Conservation (phyloP, 495 filamentous ascomycete genomes). For the Podospora bellae-mahoneyi region DNA sequence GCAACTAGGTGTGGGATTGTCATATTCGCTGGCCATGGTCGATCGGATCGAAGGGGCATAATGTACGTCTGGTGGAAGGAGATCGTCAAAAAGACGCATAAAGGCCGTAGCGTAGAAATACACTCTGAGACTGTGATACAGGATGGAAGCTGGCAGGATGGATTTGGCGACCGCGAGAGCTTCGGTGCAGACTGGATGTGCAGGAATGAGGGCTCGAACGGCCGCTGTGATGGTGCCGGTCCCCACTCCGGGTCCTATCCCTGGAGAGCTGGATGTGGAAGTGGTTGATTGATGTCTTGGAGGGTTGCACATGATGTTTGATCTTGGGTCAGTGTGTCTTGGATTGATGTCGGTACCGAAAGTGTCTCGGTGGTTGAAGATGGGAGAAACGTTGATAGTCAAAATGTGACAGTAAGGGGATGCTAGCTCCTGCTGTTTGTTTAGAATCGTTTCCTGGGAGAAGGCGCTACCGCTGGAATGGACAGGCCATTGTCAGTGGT, state of each 20-base stretch:
- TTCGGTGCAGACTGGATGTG: slow-evolving; percentile 29
- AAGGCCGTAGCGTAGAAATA: slow-evolving; percentile 40
- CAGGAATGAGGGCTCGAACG: slow-evolving; percentile 26
- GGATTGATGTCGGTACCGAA: too few species aligned
- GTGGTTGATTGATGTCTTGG: not conserved
- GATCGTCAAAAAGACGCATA: slow-evolving; percentile 17
- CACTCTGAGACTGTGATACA: slow-evolving; percentile 48
- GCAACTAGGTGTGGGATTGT: slow-evolving; percentile 11
- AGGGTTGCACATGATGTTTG: slow-evolving; percentile 12
- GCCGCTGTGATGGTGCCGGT: slow-evolving; percentile 29
- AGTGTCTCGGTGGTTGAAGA: not conserved
- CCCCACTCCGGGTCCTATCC: not conserved
- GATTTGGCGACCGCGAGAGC: slow-evolving; percentile 31
- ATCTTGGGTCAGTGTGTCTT: not conserved
- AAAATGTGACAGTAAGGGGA: not conserved
- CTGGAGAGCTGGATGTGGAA: not conserved
- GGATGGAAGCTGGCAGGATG: slow-evolving; percentile 38
- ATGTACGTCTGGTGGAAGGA: not conserved
- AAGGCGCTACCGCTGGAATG: not conserved
- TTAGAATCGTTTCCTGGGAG: not conserved
- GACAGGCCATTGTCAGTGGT: not conserved
- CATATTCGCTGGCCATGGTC: not conserved
- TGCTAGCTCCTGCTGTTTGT: not conserved
- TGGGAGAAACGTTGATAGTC: not conserved
- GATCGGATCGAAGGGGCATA: slow-evolving; percentile 7